Conservation (phyloP, 805 yeast species). For the Saccharomycopsis amapae region DNA sequence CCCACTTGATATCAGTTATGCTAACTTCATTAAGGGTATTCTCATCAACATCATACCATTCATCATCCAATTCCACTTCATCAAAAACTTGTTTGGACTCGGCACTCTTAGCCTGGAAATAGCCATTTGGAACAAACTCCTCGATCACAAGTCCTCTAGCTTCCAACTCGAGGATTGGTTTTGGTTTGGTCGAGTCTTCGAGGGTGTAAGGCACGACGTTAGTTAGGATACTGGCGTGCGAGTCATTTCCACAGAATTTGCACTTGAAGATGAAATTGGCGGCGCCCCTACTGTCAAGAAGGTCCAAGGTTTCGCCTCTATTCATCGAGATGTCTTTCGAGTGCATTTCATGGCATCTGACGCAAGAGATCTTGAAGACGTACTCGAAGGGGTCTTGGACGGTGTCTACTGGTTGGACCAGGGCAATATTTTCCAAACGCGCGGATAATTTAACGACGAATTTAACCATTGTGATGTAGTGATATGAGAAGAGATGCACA, state of each 20-base stretch:
- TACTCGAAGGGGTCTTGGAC: constrained; percentile 61
- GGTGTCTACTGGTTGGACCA: constrained; percentile 54
- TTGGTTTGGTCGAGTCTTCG: constrained; percentile 39
- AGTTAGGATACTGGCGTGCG: constrained; percentile 25
- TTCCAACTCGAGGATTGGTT: constrained; percentile 62
- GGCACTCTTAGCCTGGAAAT: constrained; percentile 47
- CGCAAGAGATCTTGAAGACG: constrained; percentile 67
- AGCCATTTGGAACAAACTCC: constrained; percentile 62
- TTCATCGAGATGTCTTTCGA: constrained; percentile 64
- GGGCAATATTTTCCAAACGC: constrained; percentile 44
- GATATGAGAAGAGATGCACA: no score
- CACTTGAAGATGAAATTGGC: constrained; percentile 80
- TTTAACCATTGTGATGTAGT: neutral
- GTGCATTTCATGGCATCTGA: constrained; percentile 72
- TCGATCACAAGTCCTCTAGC: constrained; percentile 76
- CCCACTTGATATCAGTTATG: constrained; percentile 67
- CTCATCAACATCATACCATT: constrained; percentile 96
- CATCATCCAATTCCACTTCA: constrained; percentile 60
- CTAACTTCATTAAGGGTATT: constrained; percentile 73
- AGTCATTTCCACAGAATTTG: constrained; percentile 44
- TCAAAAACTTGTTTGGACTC: constrained; percentile 45
- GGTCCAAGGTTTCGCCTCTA: constrained; percentile 42
- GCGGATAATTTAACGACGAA: neutral
- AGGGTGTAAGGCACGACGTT: constrained; percentile 26
- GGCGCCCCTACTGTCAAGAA: constrained; percentile 69